phyloP scores from a whole-genome alignment of 2,329 filamentous ascomycete genomes.

The Paramyrothecium roridum region DNA sequence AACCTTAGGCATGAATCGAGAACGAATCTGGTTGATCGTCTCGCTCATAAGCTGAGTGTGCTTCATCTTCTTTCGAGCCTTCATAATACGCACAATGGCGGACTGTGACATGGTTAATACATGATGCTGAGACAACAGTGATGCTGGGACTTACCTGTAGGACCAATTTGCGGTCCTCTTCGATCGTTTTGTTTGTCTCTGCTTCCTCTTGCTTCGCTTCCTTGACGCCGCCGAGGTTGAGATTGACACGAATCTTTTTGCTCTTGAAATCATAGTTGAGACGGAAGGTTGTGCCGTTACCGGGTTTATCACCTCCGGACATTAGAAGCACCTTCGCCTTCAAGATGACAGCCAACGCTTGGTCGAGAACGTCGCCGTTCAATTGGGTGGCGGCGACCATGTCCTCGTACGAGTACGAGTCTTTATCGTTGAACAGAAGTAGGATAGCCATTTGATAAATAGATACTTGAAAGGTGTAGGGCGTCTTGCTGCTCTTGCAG shows the following conservation, averaged over 20 bases:
- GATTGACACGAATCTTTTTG: conserved; percentile 96
- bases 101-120: conserved; percentile 57
- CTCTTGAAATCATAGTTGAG: conserved; percentile 96
- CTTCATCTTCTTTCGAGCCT: conserved; percentile 98
- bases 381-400: conserved; percentile 80
- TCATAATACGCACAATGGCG: conserved; percentile 99
- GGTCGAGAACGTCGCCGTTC: conserved; percentile 78
- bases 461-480: conserved; percentile 95
- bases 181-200: conserved; percentile 98
- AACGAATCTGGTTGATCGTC: conserved; percentile 92
- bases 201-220: conserved; percentile 95
- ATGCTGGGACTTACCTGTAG: conserved; percentile 72
- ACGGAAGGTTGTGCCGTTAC: conserved; percentile 73
- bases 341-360: conserved; percentile 79
- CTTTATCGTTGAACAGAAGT: conserved; percentile 89
- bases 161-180: conserved; percentile 94
- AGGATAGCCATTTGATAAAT: conserved; percentile 98
- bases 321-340: conserved; percentile 88
- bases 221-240: conserved; percentile 91
- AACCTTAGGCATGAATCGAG: conserved; percentile 88
- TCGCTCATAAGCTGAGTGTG: conserved; percentile 91
- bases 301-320: conserved; percentile 66
- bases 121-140: neutral
- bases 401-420: conserved; percentile 82
- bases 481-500: conserved; percentile 82